Evolutionary conservation across 345 rosid genomes (phyloP).

Genomic region (Iberis pinnata): DNA sequence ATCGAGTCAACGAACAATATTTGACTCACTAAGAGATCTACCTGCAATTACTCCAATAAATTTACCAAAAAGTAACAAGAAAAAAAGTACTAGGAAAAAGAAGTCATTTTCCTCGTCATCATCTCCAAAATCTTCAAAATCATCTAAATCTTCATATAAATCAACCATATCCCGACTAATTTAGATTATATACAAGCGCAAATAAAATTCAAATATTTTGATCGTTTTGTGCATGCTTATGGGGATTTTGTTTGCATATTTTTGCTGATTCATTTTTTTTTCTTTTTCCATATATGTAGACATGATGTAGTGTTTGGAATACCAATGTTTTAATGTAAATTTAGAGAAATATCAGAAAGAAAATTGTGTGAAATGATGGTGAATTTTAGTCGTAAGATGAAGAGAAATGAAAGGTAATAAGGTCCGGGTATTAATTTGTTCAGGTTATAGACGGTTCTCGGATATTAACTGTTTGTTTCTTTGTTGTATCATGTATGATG

Average conservation of each 20-base stretch:
- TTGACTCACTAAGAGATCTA: conserved; percentile 15
- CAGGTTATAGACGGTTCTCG: too few relatives aligned
- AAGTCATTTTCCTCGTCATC: conserved; percentile 25
- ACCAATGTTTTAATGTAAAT: conserved; percentile 10
- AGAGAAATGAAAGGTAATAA: too few relatives aligned
- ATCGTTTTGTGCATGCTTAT: conserved; percentile 22
- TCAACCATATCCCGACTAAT: conserved; percentile 26
- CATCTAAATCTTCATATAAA: conserved; percentile 33
- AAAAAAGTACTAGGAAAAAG: conserved; percentile 19
- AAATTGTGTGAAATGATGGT: conserved; percentile 1
- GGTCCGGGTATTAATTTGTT: too few relatives aligned
- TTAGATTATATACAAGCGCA: conserved; percentile 16
- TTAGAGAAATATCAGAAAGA: not conserved
- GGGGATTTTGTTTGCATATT: not conserved
- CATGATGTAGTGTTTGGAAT: conserved; percentile 17
- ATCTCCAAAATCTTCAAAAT: conserved; percentile 28
- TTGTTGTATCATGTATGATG: too few relatives aligned
- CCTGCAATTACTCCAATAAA: conserved; percentile 11
- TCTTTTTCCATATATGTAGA: conserved; percentile 2
- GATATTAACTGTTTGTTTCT: too few relatives aligned
- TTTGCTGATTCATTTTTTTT: not conserved
- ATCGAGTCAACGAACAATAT: conserved; percentile 20
- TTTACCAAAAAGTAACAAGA: conserved; percentile 20
- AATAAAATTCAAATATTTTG: not conserved
- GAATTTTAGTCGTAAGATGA: conserved; percentile 3